Evolutionary conservation across 163 green algal genomes (phyloP), one percentile per base, ranked within the genome.

Genomic region (Prototheca cutis): DNA sequence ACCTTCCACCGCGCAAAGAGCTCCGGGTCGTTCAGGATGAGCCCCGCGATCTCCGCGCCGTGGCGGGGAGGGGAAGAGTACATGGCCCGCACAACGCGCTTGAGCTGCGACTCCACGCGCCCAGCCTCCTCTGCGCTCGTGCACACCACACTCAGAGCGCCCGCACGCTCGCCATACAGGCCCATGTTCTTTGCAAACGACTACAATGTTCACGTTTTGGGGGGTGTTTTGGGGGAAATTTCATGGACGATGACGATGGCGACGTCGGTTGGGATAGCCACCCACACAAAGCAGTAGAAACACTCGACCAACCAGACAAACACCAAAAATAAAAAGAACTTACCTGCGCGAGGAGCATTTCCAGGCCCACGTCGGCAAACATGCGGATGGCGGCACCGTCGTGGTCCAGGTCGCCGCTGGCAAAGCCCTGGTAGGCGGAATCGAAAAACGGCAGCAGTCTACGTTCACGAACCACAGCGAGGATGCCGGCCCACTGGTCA

Each of bases 131-230:
- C 74, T 6, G 78, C 68, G 62, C 84, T 77, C 15, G 31, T 58
- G 13, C 72, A 48, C 29, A 98, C 78, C 24, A 89, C 76, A 48
- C 86, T 88, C 51, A 97, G 68, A 4, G 90, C 88, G 18, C 91
- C 91, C 39, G 97, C 83, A 6, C 91, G 82, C 86, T 98, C 90
- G 31, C 75, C 87, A 61, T 96, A 96, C 47, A 80, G 54, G 8
- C 67, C 91, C 54, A 98, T 83, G 84, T 98, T 98, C 80, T 98
- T 98, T 69, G 80, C 88, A 74, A 95, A 98, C 27, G 74, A 89
- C 81, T n/a, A n/a, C n/a, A n/a, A n/a, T 97, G 90, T n/a, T n/a
- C 34, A 28, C 18, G 28, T 1, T 17, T 23, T 27, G 27, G 49
- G 18, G 25, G 48, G 6, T 31, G 23, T 6, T 27, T 10, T 4